Evolutionary conservation across 1,284 basidiomycete species (phyloP).

Genomic region (Cryptococcus wingfieldii): DNA sequence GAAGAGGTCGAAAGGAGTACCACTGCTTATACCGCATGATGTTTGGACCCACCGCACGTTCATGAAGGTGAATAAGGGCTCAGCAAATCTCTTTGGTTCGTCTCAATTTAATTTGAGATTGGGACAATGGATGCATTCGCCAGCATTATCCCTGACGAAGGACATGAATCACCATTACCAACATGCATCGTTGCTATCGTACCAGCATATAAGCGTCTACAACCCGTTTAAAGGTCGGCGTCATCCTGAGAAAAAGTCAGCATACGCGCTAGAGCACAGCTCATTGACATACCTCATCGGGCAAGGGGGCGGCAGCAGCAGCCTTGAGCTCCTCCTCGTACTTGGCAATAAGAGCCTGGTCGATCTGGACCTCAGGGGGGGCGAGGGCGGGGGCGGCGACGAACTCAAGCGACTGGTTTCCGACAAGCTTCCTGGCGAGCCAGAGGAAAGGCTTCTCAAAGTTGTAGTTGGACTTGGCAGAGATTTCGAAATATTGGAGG

Average conservation of each 20-base stretch:
- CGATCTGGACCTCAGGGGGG: conserved; percentile 88
- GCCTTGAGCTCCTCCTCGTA: conserved; percentile 79
- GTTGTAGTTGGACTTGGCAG: conserved; percentile 99
- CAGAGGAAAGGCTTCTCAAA: conserved; percentile 99
- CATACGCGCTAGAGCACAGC: neutral
- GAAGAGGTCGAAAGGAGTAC: too few relatives aligned
- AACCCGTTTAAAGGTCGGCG: conserved; percentile 39
- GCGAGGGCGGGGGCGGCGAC: conserved; percentile 94
- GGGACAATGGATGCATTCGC: too few relatives aligned
- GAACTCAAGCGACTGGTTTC: conserved; percentile 86
- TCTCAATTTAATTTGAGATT: too few relatives aligned
- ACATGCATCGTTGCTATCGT: neutral
- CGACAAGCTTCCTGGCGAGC: conserved; percentile 96
- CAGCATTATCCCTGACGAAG: too few relatives aligned
- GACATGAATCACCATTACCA: too few relatives aligned
- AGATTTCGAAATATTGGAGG: conserved; percentile 99
- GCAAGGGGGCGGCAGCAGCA: conserved; percentile 47
- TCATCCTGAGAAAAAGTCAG: conserved; percentile 29
- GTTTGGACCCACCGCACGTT: too few relatives aligned
- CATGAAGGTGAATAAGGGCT: too few relatives aligned
- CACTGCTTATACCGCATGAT: too few relatives aligned
- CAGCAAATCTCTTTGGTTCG: too few relatives aligned
- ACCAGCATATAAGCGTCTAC: neutral
- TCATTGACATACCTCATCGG: conserved; percentile 44
- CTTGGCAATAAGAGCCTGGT: conserved; percentile 67